Evolutionary conservation across 805 yeast genomes (phyloP), one percentile per base, ranked within the genome.

Genomic region (Yarrowia hollandica): DNA sequence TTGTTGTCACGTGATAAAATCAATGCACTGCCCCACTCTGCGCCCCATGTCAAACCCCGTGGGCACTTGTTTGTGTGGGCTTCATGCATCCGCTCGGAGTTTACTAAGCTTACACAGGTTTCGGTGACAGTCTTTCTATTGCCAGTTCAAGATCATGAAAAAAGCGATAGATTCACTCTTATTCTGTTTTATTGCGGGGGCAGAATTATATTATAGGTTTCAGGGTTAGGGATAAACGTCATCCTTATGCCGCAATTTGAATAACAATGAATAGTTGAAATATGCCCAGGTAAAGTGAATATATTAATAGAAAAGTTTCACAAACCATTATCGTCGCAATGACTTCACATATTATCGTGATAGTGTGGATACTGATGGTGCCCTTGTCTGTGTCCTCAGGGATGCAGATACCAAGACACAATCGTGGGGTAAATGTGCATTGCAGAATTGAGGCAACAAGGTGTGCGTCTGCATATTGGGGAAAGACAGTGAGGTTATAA

Each of bases 351-450:
- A 19, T 19, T 19, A 37, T 12, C 30, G 30, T 10, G 11, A 26
- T 10, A 26, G 12, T 26, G 11, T 26, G 9, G 30, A 26, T 6
- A 26, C 30, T 10, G 11, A 12, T 26, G 12, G 30, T 10, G 41
- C 6, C 25, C 42, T 38, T 38, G 42, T 38, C n/a, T 9, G 12
- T n/a, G 28, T 22, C 5, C 5, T 21, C 42, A 38, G 30, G 44
- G 46, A 26, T 26, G 48, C 33, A 41, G 25, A 30, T 31, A 26
- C 23, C 54, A 44, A 30, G 54, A 14, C 35, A 15, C n/a, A 44
- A 41, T 41, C 54, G 37, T 31, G 54, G 54, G 54, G 54, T 44
- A 44, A 44, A 21, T 44, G 37, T 30, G 37, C 54, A 44, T 44
- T 44, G 54, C 54, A 44, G 35, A 44, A 14, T 9, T 19, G 37